These are phyloP conservation scores for Cladochytrium replicatum DNA, from an alignment of 192 early-diverging fungal species.

Conservation along the genomic window DNA sequence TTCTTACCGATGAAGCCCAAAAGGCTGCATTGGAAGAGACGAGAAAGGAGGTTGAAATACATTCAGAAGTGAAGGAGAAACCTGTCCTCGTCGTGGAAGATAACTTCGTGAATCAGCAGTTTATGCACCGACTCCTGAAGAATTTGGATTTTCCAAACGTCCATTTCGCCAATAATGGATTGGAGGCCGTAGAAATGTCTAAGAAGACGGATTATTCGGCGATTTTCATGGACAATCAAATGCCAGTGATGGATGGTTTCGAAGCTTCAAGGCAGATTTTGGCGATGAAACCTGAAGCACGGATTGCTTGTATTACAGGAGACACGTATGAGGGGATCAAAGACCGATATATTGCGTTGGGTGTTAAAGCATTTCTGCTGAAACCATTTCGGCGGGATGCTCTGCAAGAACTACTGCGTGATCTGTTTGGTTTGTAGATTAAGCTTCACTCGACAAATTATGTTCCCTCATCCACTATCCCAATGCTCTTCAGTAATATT, in stretches of 20 bases:
- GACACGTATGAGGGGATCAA: no score
- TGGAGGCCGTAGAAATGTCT: conserved; percentile 42
- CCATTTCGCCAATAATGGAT: conserved; percentile 42
- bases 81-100: conserved; percentile 26
- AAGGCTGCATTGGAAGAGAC: conserved; percentile 14
- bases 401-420: no score
- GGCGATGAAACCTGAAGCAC: no score
- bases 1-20: conserved; percentile 1
- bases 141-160: conserved; percentile 39
- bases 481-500: no score
- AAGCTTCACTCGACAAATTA: no score
- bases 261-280: conserved; percentile 47
- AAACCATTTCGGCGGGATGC: no score
- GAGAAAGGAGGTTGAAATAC: conserved; percentile 18
- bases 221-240: conserved; percentile 42
- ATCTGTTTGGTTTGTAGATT: no score
- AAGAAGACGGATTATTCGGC: conserved; percentile 6
- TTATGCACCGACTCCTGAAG: conserved; percentile 43
- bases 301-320: no score
- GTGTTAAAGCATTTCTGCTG: no score
- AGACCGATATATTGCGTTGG: no score
- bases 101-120: conserved; percentile 49
- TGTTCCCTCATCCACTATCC: no score
- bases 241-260: conserved; percentile 52
- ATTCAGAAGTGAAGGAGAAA: conserved; percentile 13